Evolutionary conservation across 78 protist genomes (phyloP).

Genomic region (Protostelium mycophagum): DNA sequence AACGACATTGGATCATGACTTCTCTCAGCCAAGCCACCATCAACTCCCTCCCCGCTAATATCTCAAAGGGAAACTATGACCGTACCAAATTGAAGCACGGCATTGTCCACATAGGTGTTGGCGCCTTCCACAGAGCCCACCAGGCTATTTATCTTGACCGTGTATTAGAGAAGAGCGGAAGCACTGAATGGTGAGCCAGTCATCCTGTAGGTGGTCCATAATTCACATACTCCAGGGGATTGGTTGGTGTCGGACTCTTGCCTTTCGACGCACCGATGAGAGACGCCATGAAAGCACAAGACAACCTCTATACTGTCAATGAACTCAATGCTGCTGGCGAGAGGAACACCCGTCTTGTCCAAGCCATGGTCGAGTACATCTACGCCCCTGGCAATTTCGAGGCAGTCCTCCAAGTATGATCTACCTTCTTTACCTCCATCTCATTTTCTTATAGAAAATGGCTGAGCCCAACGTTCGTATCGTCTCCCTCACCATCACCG

Average conservation of each 20-base stretch:
- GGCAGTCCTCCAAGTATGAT: neutral
- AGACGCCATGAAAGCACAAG: neutral
- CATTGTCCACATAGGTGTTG: conserved; percentile 12
- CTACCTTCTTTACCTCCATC: neutral
- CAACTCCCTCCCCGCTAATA: neutral
- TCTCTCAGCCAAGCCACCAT: neutral
- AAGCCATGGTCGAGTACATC: neutral
- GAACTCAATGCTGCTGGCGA: neutral
- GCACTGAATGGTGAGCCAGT: neutral
- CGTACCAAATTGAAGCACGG: neutral
- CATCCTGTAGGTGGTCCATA: neutral
- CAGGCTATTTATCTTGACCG: conserved; percentile 12
- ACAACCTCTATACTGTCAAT: neutral
- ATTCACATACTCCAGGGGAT: neutral
- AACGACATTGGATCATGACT: neutral
- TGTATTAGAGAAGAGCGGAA: neutral
- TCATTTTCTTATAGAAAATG: neutral
- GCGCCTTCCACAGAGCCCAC: conserved; percentile 21
- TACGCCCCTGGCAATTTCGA: neutral
- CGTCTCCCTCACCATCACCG: conserved; percentile 17
- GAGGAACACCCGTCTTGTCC: neutral
- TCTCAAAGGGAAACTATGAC: neutral
- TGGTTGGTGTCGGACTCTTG: neutral
- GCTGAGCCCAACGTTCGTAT: neutral
- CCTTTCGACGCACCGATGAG: neutral